Percentiles rank a stretch among this genome's conserved stretches.
These are phyloP conservation scores for Pittosporum tobira DNA, from an alignment of 129 eudicot genomes.

Conservation along the genomic window DNA sequence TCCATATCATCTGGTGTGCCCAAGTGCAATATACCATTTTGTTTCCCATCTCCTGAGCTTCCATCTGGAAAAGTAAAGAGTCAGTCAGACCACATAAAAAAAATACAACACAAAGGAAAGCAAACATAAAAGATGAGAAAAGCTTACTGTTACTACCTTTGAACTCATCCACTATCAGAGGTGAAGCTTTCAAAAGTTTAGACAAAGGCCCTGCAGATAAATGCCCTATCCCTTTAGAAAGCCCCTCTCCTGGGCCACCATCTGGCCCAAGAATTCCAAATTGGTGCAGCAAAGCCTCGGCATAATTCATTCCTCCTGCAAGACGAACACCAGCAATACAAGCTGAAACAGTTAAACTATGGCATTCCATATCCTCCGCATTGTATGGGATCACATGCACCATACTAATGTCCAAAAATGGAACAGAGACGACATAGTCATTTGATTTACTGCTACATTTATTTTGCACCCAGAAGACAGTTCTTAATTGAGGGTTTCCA, in stretches of 20 bases:
- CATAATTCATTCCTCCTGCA: slow-evolving; percentile 91
- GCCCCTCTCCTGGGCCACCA: slow-evolving; percentile 94
- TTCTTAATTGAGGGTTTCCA: slow-evolving; percentile 48
- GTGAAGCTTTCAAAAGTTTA: slow-evolving; percentile 74
- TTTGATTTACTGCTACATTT: slow-evolving; percentile 25
- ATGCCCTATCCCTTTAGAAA: slow-evolving; percentile 75
- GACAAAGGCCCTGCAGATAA: slow-evolving; percentile 78
- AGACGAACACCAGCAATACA: slow-evolving; percentile 88
- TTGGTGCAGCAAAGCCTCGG: slow-evolving; percentile 78
- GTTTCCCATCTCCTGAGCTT: slow-evolving; percentile 33
- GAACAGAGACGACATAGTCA: slow-evolving; percentile 16
- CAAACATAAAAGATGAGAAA: slow-evolving; percentile 9
- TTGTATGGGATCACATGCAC: slow-evolving; percentile 76
- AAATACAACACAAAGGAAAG: not conserved
- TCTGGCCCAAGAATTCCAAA: slow-evolving; percentile 88
- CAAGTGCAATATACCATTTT: slow-evolving; percentile 40
- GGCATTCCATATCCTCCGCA: slow-evolving; percentile 75
- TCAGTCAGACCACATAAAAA: too few species aligned
- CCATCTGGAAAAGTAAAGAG: too few species aligned
- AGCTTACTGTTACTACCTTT: slow-evolving; percentile 32
- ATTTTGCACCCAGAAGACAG: slow-evolving; percentile 89
- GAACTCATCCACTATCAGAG: slow-evolving; percentile 33
- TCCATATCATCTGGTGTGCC: slow-evolving; percentile 93
- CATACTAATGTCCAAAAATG: slow-evolving; percentile 54
- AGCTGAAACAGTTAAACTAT: slow-evolving; percentile 73